Conservation (phyloP, 805 yeast genomes). For the Kodamaea nitidulidarum region DNA sequence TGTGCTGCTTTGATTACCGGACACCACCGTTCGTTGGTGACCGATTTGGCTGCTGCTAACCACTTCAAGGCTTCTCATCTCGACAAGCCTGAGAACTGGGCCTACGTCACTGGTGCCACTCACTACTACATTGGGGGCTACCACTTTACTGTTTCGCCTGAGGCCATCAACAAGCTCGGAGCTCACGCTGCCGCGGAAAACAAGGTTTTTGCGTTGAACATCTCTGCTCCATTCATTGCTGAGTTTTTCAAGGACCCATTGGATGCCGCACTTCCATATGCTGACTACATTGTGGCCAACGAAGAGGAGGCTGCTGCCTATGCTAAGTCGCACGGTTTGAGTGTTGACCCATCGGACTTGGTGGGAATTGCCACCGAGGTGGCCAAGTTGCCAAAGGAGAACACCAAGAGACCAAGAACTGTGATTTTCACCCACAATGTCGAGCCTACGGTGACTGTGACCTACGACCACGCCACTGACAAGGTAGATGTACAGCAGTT, state of each 20-base stretch:
- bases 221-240: conserved; percentile 95
- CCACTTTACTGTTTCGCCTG: conserved; percentile 97
- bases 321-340: conserved; percentile 77
- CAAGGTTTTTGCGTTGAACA: conserved; percentile 77
- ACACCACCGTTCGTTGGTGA: conserved; percentile 84
- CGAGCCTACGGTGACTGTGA: conserved; percentile 80
- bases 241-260: conserved; percentile 92
- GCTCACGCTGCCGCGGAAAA: conserved; percentile 83
- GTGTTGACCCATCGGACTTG: conserved; percentile 50
- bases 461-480: conserved; percentile 47
- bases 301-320: conserved; percentile 96
- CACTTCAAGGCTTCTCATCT: conserved; percentile 89
- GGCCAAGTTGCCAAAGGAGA: conserved; percentile 74
- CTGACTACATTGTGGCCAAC: conserved; percentile 89
- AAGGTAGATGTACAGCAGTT: conserved; percentile 46
- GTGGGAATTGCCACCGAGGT: conserved; percentile 76
- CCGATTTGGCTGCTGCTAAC: conserved; percentile 97
- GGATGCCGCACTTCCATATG: conserved; percentile 75
- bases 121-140: conserved; percentile 95
- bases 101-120: conserved; percentile 72
- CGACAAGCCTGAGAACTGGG: conserved; percentile 87
- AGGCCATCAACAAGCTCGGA: conserved; percentile 84
- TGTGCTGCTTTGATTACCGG: conserved; percentile 95
- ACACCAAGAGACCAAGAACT: conserved; percentile 65
- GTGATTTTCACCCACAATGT: conserved; percentile 95